Base-by-base conservation (phyloP, 139 green algal species). In the Spirogloea muscicola region DNA sequence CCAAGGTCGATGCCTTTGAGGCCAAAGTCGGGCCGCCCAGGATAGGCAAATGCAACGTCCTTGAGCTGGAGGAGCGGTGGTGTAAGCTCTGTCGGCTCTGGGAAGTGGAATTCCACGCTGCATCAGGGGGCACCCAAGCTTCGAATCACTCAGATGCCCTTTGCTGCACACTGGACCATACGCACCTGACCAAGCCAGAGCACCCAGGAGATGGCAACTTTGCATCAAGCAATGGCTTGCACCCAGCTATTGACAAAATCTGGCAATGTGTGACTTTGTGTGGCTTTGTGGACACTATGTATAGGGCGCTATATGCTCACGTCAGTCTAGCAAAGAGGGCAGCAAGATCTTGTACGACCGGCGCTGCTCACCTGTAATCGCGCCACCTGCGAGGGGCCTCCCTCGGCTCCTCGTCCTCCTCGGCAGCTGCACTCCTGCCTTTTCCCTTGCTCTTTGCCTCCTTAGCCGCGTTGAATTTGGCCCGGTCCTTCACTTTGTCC, bases 11-110 rank as follows among this genome's bases (percentile, higher is more conserved):
- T 82, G 74, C 92, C 87, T 59, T 90, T 81, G 40, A 99, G 84
- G 0, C 87, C 87, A 63, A 88, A 88, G 40, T 88, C 84, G 44
- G 80, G 41, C 3, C 80, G 49, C 38, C 43, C 44, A 1, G 95
- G 95, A 85, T 99, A 99, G 78, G 92, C 88, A 88, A 99, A 99
- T 84, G 86, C 78, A 36, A 87, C 92, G 65, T 98, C 94, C 3
- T 79, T 80, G 31, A 94, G 65, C 77, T 87, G 79, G 29, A 98
- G 86, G 21, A 94, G 90, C 33, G 93, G 89, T 21, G 89, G 85
- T 38, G 80, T 69, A 61, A 98, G 87, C 81, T 96, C 92, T 0
- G 91, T 96, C 10, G 94, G 93, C 80, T 93, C 87, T 0, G 95
- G 95, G 86, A 99, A 99, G 74, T 94, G 82, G 85, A 99, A 99